Base-by-base conservation (phyloP, 352 stramenopile genomes). In the Thraustochytrium striatum region DNA sequence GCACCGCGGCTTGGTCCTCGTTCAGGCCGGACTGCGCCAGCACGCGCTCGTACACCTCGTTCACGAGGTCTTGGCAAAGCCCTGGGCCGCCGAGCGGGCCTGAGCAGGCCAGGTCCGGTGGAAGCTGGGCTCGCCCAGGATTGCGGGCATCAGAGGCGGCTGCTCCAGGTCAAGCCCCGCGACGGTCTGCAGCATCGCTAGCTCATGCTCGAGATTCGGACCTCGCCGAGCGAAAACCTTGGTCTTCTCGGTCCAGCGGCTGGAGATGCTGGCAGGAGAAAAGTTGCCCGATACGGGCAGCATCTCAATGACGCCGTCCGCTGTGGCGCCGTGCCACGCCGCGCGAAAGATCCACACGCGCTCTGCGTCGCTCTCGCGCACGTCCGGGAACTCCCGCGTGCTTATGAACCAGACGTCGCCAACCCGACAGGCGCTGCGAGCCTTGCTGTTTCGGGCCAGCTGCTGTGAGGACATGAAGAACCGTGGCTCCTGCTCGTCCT, bases 321-420 rank as follows among this genome's bases (percentile, higher is more conserved):
- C 44, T 21, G 21, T 75, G 25, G 65, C 11, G 5, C 44, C 44
- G 1, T 75, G 65, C 65, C 65, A 75, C 9, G 68, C 47, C 30
- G 65, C 16, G 25, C 52, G 65, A 13, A 75, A 72, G 41, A 75
- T 30, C 65, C 65, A 75, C 8, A 75, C 47, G 11, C 1, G 19
- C 8, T 41, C 11, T 35, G 25, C 1, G 11, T 8, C 35, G 16
- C n/a, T 2, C 11, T 0, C 65, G 50, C 19, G 19, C 8, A 28
- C 36, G 13, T 72, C 0, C 2, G 2, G 8, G 32, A 73, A 73
- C 1, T 28, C 41, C 30, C 0, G 61, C 9, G 41, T 61, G 11
- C 41, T 61, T 5, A 75, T 43, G 2, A 75, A 25, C 65, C 65
- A 75, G 19, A 75, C 19, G 30, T 75, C 65, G 25, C 65, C 65